Evolutionary conservation across 768 basidiomycete species (phyloP), one percentile per base, ranked within the genome.

Genomic region (Tephrocybe sp.): DNA sequence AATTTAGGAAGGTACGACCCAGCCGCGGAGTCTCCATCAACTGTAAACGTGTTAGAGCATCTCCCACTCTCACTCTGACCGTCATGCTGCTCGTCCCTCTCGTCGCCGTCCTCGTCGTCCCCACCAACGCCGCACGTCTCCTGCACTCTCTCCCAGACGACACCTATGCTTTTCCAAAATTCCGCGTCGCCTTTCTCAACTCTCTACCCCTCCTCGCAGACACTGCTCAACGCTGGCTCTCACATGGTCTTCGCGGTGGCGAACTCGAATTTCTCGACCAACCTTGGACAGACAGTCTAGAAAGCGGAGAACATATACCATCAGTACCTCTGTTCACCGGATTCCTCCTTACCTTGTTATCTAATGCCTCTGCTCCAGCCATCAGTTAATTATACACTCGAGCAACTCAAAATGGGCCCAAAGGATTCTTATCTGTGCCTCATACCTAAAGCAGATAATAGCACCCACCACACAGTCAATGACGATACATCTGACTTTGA

Each of bases 91-190:
- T 55, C 52, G 42, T 53, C 42, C 25, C 49, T 49, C 31, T 52
- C 50, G 21, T 24, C 63, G 63, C 53, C 61, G 57, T 59, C 57
- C 61, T 64, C 57, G 64, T 59, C 45, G 59, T 60, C 55, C 50
- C 55, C 57, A 39, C 64, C 48, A 50, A 50, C 43, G 61, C 67
- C 34, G 67, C 77, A 33, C 72, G 75, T 44, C 55, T 82, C n/a
- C 64, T 84, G 23, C 83, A 89, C 61, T 81, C 85, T 8, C 75
- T 90, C 39, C 89, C 91, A 23, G 86, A 91, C 58, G 91, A 93
- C 59, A 73, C 82, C 13, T 79, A 82, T 64, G 84, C 91, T 0
- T 91, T 85, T 62, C 91, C 91, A 55, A 93, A 93, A 64, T 87
- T 81, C 63, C 77, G 80, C 34, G 84, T 93, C 52, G 70, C 82